These are phyloP conservation scores for Delphinella strobiligena DNA, from an alignment of 2,329 filamentous ascomycete species.

Conservation along the genomic window DNA sequence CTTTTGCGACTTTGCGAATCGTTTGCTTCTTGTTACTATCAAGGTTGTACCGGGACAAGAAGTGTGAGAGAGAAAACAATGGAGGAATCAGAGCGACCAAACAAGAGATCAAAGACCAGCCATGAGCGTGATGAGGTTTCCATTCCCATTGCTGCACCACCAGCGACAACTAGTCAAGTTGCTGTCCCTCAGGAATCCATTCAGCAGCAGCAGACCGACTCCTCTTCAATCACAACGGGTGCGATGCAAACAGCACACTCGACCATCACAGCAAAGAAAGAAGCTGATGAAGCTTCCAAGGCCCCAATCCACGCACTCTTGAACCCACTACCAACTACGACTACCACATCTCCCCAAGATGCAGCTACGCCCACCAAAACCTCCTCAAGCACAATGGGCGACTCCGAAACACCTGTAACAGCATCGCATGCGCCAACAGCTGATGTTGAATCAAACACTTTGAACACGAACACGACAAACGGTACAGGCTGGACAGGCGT, in stretches of 20 bases:
- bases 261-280: not conserved
- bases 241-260: not conserved
- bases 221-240: not conserved
- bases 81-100: constrained; percentile 43
- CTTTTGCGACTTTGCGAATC: not conserved
- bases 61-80: too few relatives aligned
- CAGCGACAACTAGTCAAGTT: not conserved
- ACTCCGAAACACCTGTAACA: constrained; percentile 2
- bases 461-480: not conserved
- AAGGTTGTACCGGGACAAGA: too few relatives aligned
- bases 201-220: not conserved
- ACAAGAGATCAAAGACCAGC: constrained; percentile 42
- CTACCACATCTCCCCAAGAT: not conserved
- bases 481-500: constrained; percentile 1
- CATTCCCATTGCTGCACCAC: constrained; percentile 2
- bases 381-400: not conserved
- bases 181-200: constrained; percentile 1
- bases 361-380: not conserved
- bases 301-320: not conserved
- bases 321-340: not conserved
- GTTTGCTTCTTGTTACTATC: too few relatives aligned
- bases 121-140: constrained; percentile 15
- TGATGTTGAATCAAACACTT: not conserved
- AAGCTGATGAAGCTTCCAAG: not conserved
- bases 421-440: constrained; percentile 4